A percentile compares a stretch with the other conserved stretches of the same genome.
Conservation (phyloP, 768 basidiomycete species). For the Tylopilus sp. region DNA sequence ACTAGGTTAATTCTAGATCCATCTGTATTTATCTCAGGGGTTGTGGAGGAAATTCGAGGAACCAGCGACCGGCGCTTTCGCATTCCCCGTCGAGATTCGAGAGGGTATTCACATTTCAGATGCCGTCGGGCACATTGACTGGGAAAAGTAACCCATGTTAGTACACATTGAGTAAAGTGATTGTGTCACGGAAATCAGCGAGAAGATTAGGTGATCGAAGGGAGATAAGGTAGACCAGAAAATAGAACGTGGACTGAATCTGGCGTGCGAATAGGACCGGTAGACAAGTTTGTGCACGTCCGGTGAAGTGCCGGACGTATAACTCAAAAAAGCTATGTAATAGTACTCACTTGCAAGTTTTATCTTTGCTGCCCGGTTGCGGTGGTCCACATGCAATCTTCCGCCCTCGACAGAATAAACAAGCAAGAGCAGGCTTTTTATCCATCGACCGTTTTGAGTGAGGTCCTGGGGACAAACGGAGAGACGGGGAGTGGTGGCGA, state of each 20-base stretch:
- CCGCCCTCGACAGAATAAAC: constrained; percentile 62
- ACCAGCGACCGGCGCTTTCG: constrained; percentile 41
- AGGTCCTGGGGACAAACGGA: constrained; percentile 21
- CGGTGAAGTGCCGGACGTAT: constrained; percentile 1
- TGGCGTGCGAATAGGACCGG: constrained; percentile 13
- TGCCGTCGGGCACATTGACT: constrained; percentile 74
- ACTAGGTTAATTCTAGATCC: constrained; percentile 21
- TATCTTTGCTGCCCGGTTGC: constrained; percentile 47
- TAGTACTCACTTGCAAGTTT: constrained; percentile 62
- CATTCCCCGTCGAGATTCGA: constrained; percentile 68
- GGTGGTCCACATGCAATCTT: constrained; percentile 71
- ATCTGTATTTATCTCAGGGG: constrained; percentile 25
- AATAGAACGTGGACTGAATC: constrained; percentile 5
- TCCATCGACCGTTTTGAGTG: constrained; percentile 28
- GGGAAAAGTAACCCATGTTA: constrained; percentile 25
- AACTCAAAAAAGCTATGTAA: constrained; percentile 1
- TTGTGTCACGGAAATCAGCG: constrained; percentile 28
- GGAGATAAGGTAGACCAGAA: constrained; percentile 11
- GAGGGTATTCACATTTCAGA: constrained; percentile 68
- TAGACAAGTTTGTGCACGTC: constrained; percentile 7
- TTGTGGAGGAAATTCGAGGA: constrained; percentile 26
- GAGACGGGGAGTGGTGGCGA: constrained; percentile 20
- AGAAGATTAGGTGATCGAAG: constrained; percentile 18
- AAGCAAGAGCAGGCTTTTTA: constrained; percentile 62
- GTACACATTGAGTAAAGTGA: constrained; percentile 7